phyloP scores from a whole-genome alignment of 2,329 filamentous ascomycete genomes.

The Fusarium subglutinans region DNA sequence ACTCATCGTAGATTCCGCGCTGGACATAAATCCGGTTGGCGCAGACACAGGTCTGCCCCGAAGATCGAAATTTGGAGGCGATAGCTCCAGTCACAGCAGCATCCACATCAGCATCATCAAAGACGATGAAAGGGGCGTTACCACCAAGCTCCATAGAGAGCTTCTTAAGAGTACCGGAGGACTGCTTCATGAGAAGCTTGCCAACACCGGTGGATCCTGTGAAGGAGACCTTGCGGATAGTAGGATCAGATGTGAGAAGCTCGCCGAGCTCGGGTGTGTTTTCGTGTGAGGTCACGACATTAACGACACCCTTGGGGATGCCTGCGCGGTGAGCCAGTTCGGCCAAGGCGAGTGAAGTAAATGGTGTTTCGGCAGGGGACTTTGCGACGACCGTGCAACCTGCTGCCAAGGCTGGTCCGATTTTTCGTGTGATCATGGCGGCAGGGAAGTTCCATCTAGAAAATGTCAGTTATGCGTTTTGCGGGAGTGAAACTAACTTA shows the following conservation, averaged over 20 bases:
- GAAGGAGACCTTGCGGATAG: slow-evolving; percentile 90
- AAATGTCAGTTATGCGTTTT: background rate
- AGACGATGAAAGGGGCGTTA: slow-evolving; percentile 96
- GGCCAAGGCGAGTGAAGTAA: slow-evolving; percentile 86
- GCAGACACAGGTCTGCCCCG: slow-evolving; percentile 95
- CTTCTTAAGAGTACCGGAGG: slow-evolving; percentile 83
- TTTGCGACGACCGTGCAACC: slow-evolving; percentile 96
- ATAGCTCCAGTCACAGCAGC: slow-evolving; percentile 84
- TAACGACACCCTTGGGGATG: slow-evolving; percentile 89
- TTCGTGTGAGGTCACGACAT: slow-evolving; percentile 81
- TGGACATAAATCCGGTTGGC: slow-evolving; percentile 87
- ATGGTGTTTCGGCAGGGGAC: slow-evolving; percentile 90
- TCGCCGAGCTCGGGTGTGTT: slow-evolving; percentile 85
- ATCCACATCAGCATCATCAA: slow-evolving; percentile 93
- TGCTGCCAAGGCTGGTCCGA: slow-evolving; percentile 83
- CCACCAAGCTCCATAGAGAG: slow-evolving; percentile 90
- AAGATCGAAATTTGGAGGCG: slow-evolving; percentile 89
- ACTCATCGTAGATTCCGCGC: slow-evolving; percentile 78
- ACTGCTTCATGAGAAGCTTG: slow-evolving; percentile 88
- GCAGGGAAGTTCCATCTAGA: slow-evolving; percentile 83
- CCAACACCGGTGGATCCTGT: slow-evolving; percentile 80
- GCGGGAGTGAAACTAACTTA: slow-evolving; percentile 39
- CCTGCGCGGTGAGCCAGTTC: slow-evolving; percentile 89
- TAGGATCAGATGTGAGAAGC: slow-evolving; percentile 75
- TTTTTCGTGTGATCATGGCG: slow-evolving; percentile 78